Evolutionary conservation across 106 monocot genomes (phyloP), one percentile per base, ranked within the genome.

Genomic region (Acanthochlamys bracteata): DNA sequence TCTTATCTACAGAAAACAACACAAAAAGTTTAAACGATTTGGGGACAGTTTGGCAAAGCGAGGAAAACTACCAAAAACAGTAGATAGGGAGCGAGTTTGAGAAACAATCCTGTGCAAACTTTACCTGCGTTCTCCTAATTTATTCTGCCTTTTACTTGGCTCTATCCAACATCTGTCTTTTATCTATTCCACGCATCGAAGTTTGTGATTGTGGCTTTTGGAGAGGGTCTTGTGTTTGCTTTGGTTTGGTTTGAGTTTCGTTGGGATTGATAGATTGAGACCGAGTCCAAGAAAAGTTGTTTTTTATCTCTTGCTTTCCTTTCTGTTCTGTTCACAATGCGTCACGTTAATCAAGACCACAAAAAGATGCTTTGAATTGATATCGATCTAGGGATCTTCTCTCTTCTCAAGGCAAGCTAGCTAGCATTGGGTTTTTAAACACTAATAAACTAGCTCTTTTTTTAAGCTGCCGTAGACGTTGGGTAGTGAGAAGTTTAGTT

Each of bases 241-340:
- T 7, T 7, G 13, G 43, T 45, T 13, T 45, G 43, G 43, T 7
- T 45, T 45, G 43, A 45, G 13, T 7, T 45, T 45, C 49, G 17
- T 71, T 59, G 72, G 66, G 61, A 66, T 63, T 69, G 73, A 56
- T 72, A 25, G 10, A 49, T 49, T 14, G 43, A 4, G 49, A 33
- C 4, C 6, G 49, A 49, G 49, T 12, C 17, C 49, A 49, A 49
- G 49, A 17, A 49, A 17, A 1, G 1, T 11, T 63, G 40, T 49
- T 25, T 7, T 20, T 20, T 49, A 13, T 60, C 12, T 25, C 0
- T 58, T 11, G 1, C 33, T 33, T 33, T 33, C 6, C 33, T 33
- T 33, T 33, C 33, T 1, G 33, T 33, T 33, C 33, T 1, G 33
- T 33, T 33, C 4, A 33, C 33, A 6, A 33, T 33, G 33, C 33